Evolutionary conservation across 2,329 filamentous ascomycete genomes (phyloP).

Genomic region (Aschersonia sp.): DNA sequence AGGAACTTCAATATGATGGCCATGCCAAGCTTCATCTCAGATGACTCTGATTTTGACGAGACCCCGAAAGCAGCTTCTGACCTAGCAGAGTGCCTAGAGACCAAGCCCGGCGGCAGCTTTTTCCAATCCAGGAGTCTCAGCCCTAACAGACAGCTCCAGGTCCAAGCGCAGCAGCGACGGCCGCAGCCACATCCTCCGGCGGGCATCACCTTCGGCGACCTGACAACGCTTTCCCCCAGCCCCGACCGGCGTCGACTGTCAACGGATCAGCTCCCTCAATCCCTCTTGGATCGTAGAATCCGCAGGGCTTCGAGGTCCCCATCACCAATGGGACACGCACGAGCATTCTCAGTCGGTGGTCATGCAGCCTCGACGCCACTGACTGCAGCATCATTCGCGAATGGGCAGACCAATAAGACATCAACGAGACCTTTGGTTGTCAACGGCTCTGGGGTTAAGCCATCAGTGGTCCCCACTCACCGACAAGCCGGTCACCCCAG

Average conservation of each 20-base stretch:
- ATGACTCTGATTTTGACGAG: conserved; percentile 36
- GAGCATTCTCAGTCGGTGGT: conserved; percentile 26
- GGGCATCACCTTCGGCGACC: conserved; percentile 32
- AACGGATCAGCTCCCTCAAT: conserved; percentile 38
- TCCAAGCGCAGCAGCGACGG: conserved; percentile 5
- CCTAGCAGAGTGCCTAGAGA: conserved; percentile 34
- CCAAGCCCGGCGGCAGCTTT: conserved; percentile 11
- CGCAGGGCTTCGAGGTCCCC: conserved; percentile 39
- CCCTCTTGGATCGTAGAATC: conserved; percentile 37
- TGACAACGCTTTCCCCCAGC: conserved; percentile 19
- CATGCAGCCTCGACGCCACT: conserved; percentile 24
- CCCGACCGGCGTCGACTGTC: conserved; percentile 32
- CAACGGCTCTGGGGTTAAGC: conserved; percentile 29
- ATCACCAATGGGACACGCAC: conserved; percentile 36
- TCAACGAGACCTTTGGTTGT: conserved; percentile 35
- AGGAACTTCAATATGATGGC: conserved; percentile 32
- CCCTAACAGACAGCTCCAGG: conserved; percentile 8
- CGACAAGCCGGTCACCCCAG: conserved; percentile 7
- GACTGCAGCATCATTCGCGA: conserved; percentile 21
- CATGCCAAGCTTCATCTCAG: conserved; percentile 41
- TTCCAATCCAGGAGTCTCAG: conserved; percentile 14
- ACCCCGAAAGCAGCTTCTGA: conserved; percentile 24
- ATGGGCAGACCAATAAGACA: conserved; percentile 16
- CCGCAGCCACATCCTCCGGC: conserved; percentile 15
- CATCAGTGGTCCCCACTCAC: conserved; percentile 9